Evolutionary conservation across 768 basidiomycete species (phyloP).

Genomic region (Cystobasidium onofrii): DNA sequence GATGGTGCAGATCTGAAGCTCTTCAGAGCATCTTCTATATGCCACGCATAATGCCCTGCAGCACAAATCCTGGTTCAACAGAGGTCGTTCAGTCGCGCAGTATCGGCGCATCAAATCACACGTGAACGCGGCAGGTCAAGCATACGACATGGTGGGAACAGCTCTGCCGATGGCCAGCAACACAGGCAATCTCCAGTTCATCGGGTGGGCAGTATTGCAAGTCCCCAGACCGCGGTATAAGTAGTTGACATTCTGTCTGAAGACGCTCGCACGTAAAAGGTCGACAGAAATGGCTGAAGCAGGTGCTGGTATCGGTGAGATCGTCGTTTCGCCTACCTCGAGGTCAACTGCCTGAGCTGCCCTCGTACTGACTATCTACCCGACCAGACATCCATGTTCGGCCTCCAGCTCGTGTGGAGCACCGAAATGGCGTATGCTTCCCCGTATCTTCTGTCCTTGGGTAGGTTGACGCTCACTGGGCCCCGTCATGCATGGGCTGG

Average conservation of each 20-base stretch:
- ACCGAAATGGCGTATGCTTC: slow-evolving; percentile 33
- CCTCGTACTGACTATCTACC: neutral
- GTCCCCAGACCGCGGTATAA: no score
- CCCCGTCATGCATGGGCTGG: neutral
- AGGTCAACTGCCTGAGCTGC: neutral
- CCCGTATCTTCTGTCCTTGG: slow-evolving; percentile 34
- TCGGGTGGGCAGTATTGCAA: slow-evolving; percentile 12
- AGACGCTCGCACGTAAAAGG: slow-evolving; percentile 30
- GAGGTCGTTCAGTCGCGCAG: neutral
- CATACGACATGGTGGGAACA: neutral
- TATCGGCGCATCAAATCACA: neutral
- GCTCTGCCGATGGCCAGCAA: neutral
- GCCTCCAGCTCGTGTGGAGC: slow-evolving; percentile 28
- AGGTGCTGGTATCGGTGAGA: slow-evolving; percentile 18
- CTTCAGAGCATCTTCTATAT: neutral
- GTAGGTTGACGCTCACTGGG: neutral
- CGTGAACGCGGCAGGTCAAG: neutral
- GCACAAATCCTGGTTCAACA: neutral
- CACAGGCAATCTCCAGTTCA: slow-evolving; percentile 5
- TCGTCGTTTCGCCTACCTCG: no score
- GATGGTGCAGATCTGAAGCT: no score
- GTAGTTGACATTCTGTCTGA: neutral
- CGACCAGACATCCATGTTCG: slow-evolving; percentile 17
- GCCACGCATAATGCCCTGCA: neutral
- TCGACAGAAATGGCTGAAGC: slow-evolving; percentile 9